These are phyloP conservation scores for Suzukiozyma palmioleophila DNA, from an alignment of 1,139 yeast species.

Conservation along the genomic window DNA sequence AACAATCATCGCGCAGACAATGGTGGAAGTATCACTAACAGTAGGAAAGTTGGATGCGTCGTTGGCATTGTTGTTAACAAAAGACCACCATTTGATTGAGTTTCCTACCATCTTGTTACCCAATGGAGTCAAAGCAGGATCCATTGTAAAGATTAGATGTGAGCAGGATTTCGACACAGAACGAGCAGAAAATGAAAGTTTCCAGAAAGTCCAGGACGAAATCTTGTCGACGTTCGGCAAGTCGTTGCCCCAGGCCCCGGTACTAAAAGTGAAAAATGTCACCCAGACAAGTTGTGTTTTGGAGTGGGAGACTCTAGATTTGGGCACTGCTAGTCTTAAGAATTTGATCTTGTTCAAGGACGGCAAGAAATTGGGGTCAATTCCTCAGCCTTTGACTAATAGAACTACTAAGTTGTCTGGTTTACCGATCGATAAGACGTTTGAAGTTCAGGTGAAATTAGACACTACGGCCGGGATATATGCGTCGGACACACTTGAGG, in stretches of 20 bases:
- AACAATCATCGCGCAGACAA: constrained; percentile 14
- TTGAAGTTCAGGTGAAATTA: constrained; percentile 73
- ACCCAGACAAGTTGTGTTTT: constrained; percentile 94
- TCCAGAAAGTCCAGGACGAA: constrained; percentile 66
- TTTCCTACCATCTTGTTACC: constrained; percentile 93
- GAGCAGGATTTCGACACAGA: constrained; percentile 77
- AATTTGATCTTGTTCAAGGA: constrained; percentile 78
- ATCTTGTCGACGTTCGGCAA: constrained; percentile 72
- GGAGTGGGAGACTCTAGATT: constrained; percentile 84
- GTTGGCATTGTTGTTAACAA: constrained; percentile 80
- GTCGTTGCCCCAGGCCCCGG: constrained; percentile 68
- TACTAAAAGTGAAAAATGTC: constrained; percentile 65
- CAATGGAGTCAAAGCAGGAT: constrained; percentile 86
- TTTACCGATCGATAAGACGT: constrained; percentile 78
- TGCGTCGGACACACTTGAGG: constrained; percentile 60
- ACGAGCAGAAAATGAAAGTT: constrained; percentile 50
- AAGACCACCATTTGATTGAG: constrained; percentile 92
- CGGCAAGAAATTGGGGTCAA: constrained; percentile 72
- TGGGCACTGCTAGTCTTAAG: constrained; percentile 80
- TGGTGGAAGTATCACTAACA: constrained; percentile 87
- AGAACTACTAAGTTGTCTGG: constrained; percentile 89
- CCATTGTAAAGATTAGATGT: constrained; percentile 84
- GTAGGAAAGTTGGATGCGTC: constrained; percentile 97
- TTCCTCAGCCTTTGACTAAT: constrained; percentile 79
- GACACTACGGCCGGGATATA: constrained; percentile 88